Base-by-base conservation (phyloP, 495 filamentous ascomycete genomes). In the Neohortaea acidophila region DNA sequence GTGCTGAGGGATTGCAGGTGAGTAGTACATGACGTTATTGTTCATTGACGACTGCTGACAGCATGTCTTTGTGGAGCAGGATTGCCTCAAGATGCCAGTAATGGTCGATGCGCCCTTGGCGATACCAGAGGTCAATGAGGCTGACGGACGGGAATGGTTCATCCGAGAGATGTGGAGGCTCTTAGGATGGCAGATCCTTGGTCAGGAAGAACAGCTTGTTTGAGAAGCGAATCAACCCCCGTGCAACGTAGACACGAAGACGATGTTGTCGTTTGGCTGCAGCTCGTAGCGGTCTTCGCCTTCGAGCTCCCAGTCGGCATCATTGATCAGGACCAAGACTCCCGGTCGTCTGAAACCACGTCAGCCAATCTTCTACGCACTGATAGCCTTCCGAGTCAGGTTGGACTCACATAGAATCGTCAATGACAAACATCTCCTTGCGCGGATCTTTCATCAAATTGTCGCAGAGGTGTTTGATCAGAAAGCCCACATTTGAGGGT, bases 241-340 rank as follows among this genome's bases (percentile, higher is more conserved):
- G 58, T 99, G 89, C 21, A 99, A 66, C n/a, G 89, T 99, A 37
- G 84, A 93, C 35, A 99, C 86, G 58, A 99, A 99, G 35, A 94
- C 64, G 52, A 99, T 80, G 51, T 81, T 86, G 60, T 99, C 89
- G 18, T 73, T 67, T 17, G 64, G 54, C 58, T 86, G 75, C 38
- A 96, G 64, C 53, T 84, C 76, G 56, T 94, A 96, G 39, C 67
- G 68, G 47, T 85, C 84, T 59, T 94, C 86, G 6, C 86, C 89
- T 59, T 96, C 91, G 11, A 99, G 72, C 60, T 94, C 86, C 89
- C 89, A 99, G 55, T 99, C 89, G 28, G 81, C 79, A 49, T 99
- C 87, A 56, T 99, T 99, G 58, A 99, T 86, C 41, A 99, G 64
- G 12, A 94, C 91, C 33, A 99, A 72, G 51, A 96, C 92, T n/a